These are phyloP conservation scores for Yamadazyma taylorii DNA, from an alignment of 1,139 yeast species.

Conservation along the genomic window DNA sequence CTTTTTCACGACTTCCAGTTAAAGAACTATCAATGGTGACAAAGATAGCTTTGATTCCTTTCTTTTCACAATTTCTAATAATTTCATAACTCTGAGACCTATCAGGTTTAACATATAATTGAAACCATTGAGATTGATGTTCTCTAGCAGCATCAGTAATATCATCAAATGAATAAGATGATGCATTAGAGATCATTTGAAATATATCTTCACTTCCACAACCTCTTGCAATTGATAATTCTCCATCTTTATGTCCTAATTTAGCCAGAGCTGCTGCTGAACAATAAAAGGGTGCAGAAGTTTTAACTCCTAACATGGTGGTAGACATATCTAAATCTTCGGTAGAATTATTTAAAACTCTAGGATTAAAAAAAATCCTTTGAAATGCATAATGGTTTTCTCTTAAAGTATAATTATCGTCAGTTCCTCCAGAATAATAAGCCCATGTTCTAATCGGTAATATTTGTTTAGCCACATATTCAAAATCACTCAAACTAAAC, in stretches of 20 bases:
- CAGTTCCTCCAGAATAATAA: slow-evolving; percentile 84
- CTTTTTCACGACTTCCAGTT: slow-evolving; percentile 28
- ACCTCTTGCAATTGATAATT: slow-evolving; percentile 49
- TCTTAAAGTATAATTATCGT: slow-evolving; percentile 79
- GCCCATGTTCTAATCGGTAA: slow-evolving; percentile 77
- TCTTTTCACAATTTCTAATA: slow-evolving; percentile 20
- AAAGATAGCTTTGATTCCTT: slow-evolving; percentile 26
- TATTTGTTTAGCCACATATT: slow-evolving; percentile 69
- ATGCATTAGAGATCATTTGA: slow-evolving; percentile 59
- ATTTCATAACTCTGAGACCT: slow-evolving; percentile 18
- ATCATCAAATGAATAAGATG: slow-evolving; percentile 57
- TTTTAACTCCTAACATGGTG: slow-evolving; percentile 47
- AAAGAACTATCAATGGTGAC: slow-evolving; percentile 29
- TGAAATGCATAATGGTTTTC: slow-evolving; percentile 84
- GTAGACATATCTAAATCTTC: slow-evolving; percentile 47
- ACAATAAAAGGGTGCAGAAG: slow-evolving; percentile 55
- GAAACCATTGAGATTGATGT: slow-evolving; percentile 32
- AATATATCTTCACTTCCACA: slow-evolving; percentile 47
- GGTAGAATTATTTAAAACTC: slow-evolving; percentile 63
- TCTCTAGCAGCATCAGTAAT: slow-evolving; percentile 35
- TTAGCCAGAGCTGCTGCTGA: slow-evolving; percentile 60
- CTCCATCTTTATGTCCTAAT: slow-evolving; percentile 59
- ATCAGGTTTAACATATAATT: slow-evolving; percentile 47
- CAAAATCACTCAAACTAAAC: slow-evolving; percentile 70
- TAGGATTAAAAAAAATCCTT: slow-evolving; percentile 78